Conservation (phyloP, 192 early-diverging fungal species). For the Irineochytrium annulatum region DNA sequence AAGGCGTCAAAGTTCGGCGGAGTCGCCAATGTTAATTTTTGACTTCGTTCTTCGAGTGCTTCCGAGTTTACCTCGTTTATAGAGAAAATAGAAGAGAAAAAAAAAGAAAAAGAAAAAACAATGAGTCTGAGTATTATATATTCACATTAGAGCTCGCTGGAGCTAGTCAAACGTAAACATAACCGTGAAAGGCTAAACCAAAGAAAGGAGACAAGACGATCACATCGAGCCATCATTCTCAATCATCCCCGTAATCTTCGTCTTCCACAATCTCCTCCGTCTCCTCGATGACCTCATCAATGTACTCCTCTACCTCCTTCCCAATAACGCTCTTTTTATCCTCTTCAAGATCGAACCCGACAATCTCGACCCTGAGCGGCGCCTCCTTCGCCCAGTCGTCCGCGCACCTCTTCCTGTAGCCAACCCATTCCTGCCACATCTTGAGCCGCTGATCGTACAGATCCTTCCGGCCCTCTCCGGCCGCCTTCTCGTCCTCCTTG, state of each 20-base stretch:
- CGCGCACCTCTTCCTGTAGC: constrained; percentile 65
- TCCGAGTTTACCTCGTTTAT: no score
- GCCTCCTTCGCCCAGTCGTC: constrained; percentile 53
- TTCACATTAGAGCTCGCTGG: no score
- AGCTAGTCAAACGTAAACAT: no score
- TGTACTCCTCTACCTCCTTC: constrained; percentile 77
- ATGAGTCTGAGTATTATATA: no score
- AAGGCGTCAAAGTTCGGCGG: no score
- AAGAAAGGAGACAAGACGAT: no score
- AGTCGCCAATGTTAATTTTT: no score
- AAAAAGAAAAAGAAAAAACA: no score
- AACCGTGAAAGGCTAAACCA: no score
- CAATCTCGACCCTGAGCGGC: constrained; percentile 51
- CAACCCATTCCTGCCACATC: constrained; percentile 79
- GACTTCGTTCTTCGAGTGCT: no score
- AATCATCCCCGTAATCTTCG: neutral
- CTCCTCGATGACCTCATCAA: constrained; percentile 87
- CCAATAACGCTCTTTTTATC: constrained; percentile 50
- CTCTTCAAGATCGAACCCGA: constrained; percentile 39
- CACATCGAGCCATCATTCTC: no score
- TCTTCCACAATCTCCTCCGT: constrained; percentile 40
- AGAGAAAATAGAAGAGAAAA: no score
- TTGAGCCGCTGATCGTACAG: constrained; percentile 70
- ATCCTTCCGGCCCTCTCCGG: constrained; percentile 67
- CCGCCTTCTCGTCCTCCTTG: constrained; percentile 75